phyloP scores from a whole-genome alignment of 202 grass and related monocot genomes.

The Tripidium arundinaceum region DNA sequence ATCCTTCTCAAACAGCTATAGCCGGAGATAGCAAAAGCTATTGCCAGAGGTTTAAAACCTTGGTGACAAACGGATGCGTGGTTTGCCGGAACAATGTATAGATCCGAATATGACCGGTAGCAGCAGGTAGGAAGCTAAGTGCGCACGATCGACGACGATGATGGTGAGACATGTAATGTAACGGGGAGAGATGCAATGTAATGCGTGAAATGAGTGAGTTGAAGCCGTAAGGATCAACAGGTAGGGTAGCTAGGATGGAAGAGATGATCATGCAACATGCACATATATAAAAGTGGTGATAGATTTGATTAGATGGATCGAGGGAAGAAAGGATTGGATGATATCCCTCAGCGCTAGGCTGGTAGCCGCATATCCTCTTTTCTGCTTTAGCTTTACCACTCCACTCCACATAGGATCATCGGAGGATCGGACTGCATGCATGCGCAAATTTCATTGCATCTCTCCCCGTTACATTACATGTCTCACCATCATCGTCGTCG shows the following conservation, averaged over 20 bases:
- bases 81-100: neutral
- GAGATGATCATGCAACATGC: neutral
- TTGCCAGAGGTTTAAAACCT: no score
- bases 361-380: neutral
- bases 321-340: neutral
- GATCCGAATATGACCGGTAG: neutral
- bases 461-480: neutral
- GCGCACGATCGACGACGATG: neutral
- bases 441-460: neutral
- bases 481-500: neutral
- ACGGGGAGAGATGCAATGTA: neutral
- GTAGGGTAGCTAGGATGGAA: neutral
- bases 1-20: no score
- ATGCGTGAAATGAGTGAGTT: slow-evolving; percentile 12
- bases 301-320: slow-evolving; percentile 13
- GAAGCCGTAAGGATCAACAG: neutral
- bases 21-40: no score
- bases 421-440: neutral
- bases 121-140: neutral
- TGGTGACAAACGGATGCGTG: neutral
- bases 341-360: neutral
- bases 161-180: neutral
- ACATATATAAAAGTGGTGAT: no score
- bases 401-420: neutral
- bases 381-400: no score